Evolutionary conservation across 169 alveolate genomes (phyloP).

Genomic region (Cryptosporidium sp.): DNA sequence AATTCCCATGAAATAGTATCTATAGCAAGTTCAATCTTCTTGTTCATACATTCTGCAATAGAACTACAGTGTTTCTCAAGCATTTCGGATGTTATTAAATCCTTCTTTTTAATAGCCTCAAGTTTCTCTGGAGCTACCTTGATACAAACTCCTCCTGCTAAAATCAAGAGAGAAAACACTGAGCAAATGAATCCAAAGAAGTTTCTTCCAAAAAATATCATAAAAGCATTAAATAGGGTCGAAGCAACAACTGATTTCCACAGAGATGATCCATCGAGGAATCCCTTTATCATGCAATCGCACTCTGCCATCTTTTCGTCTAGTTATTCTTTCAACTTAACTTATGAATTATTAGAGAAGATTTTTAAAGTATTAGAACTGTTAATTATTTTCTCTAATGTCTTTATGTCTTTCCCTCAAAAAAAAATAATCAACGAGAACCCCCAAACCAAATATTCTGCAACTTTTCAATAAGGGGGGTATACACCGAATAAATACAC

Average conservation of each 20-base stretch:
- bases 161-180: conserved; percentile 20
- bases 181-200: conserved; percentile 68
- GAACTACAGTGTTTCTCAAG: conserved; percentile 55
- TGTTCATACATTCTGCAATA: conserved; percentile 27
- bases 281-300: conserved; percentile 47
- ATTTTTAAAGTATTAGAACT: neutral
- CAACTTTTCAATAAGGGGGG: conserved; percentile 9
- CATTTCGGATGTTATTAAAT: conserved; percentile 39
- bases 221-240: conserved; percentile 41
- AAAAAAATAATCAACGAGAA: conserved; percentile 6
- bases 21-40: conserved; percentile 36
- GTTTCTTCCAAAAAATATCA: conserved; percentile 52
- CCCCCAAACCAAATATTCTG: neutral
- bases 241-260: conserved; percentile 71
- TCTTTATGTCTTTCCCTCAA: conserved; percentile 20
- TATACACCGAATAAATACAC: neutral
- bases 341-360: neutral
- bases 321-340: neutral
- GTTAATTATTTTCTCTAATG: conserved; percentile 2
- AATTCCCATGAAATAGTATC: conserved; percentile 64
- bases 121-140: conserved; percentile 67
- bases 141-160: conserved; percentile 57
- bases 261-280: conserved; percentile 45
- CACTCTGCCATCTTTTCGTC: conserved; percentile 54
- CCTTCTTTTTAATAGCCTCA: conserved; percentile 34